Evolutionary conservation across 164 flowering plant species (phyloP).

Genomic region (Vitis amurensis): DNA sequence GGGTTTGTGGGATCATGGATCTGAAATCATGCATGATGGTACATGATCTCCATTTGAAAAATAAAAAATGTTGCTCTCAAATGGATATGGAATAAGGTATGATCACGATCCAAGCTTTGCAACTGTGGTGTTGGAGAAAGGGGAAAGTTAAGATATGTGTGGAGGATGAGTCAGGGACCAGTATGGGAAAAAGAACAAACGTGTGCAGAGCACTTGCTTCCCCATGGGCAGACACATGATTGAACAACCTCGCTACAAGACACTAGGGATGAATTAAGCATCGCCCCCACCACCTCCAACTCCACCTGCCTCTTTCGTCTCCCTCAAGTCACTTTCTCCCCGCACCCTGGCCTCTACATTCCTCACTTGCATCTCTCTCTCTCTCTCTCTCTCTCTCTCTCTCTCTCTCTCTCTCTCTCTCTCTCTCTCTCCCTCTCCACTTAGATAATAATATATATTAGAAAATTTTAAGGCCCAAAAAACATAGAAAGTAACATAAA

Average conservation of each 20-base stretch:
- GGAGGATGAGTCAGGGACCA: conserved; percentile 30
- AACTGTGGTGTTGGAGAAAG: not conserved
- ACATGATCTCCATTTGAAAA: too few species aligned
- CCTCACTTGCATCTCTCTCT: not conserved
- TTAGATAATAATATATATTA: too few species aligned
- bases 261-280: too few species aligned
- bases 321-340: conserved; percentile 6
- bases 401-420: not conserved
- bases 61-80: too few species aligned
- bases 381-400: not conserved
- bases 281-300: conserved; percentile 8
- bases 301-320: not conserved
- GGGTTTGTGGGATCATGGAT: too few species aligned
- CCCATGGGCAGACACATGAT: conserved; percentile 11
- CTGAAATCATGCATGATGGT: too few species aligned
- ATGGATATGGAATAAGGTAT: too few species aligned
- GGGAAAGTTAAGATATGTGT: conserved; percentile 8
- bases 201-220: conserved; percentile 10
- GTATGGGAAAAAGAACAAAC: conserved; percentile 4
- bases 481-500: too few species aligned
- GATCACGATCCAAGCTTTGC: not conserved
- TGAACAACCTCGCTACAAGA: not conserved
- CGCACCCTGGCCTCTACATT: not conserved
- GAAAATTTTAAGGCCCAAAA: too few species aligned
- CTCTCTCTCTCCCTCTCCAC: too few species aligned